Conservation (phyloP, 306 rosid species). For the Quercus mongolica region DNA sequence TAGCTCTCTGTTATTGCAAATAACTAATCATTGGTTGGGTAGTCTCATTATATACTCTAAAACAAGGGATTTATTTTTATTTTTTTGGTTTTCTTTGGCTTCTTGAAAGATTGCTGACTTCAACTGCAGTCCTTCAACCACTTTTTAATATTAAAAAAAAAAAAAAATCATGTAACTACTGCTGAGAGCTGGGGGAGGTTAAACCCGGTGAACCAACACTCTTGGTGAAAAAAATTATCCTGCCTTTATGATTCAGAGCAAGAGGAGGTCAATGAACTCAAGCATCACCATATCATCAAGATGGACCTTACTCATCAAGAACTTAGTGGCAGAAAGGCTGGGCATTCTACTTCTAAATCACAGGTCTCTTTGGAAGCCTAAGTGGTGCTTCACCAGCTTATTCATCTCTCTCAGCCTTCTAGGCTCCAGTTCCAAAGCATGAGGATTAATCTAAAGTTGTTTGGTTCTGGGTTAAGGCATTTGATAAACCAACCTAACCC, state of each 20-base stretch:
- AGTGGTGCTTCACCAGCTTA: background rate
- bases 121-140: background rate
- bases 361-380: background rate
- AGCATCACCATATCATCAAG: background rate
- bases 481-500: no score
- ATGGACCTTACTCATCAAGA: background rate
- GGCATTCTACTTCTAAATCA: background rate
- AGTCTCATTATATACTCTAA: background rate
- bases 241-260: background rate
- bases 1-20: background rate
- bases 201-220: background rate
- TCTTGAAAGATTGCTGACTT: background rate
- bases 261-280: background rate
- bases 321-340: background rate
- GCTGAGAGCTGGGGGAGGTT: background rate
- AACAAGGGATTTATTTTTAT: background rate
- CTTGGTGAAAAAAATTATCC: background rate
- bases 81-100: background rate
- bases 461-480: no score
- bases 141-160: background rate
- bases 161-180: background rate
- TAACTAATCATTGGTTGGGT: background rate
- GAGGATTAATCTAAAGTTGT: no score
- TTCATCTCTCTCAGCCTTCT: background rate
- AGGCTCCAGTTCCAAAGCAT: no score